Conservation (phyloP, 2,329 filamentous ascomycete species). For the Periconia sp. region DNA sequence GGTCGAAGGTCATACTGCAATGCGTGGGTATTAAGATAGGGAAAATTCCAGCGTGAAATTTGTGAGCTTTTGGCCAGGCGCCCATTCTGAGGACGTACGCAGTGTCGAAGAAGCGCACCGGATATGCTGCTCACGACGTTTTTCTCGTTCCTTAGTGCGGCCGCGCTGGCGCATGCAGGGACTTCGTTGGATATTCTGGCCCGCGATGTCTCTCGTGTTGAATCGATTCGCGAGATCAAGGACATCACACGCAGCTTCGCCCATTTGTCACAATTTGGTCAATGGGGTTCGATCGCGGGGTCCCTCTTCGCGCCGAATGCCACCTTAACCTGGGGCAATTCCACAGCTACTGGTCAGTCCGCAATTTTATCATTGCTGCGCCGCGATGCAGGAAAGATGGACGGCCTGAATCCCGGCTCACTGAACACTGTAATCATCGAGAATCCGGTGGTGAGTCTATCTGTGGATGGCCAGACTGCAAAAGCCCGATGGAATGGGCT, state of each 20-base stretch:
- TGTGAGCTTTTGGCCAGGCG: too few relatives aligned
- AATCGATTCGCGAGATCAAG: conserved; percentile 32
- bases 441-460: conserved; percentile 27
- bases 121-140: not conserved
- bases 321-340: conserved; percentile 24
- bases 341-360: conserved; percentile 15
- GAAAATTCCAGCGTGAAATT: too few relatives aligned
- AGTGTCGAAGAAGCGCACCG: too few relatives aligned
- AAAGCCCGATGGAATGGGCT: conserved; percentile 33
- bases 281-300: conserved; percentile 16
- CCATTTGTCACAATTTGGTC: conserved; percentile 25
- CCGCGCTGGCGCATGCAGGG: not conserved
- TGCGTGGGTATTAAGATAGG: too few relatives aligned
- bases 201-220: conserved; percentile 21
- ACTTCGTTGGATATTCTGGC: conserved; percentile 18
- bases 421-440: conserved; percentile 26
- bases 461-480: conserved; percentile 20
- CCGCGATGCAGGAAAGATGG: conserved; percentile 22
- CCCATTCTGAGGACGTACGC: too few relatives aligned
- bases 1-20: too few relatives aligned
- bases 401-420: conserved; percentile 21
- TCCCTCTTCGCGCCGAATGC: conserved; percentile 22
- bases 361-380: conserved; percentile 23
- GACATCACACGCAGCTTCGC: conserved; percentile 25
- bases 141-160: not conserved